A percentile compares a stretch with the other conserved stretches of the same genome.
These are phyloP conservation scores for Peronospora farinosa DNA, from an alignment of 352 stramenopile species.

Conservation along the genomic window DNA sequence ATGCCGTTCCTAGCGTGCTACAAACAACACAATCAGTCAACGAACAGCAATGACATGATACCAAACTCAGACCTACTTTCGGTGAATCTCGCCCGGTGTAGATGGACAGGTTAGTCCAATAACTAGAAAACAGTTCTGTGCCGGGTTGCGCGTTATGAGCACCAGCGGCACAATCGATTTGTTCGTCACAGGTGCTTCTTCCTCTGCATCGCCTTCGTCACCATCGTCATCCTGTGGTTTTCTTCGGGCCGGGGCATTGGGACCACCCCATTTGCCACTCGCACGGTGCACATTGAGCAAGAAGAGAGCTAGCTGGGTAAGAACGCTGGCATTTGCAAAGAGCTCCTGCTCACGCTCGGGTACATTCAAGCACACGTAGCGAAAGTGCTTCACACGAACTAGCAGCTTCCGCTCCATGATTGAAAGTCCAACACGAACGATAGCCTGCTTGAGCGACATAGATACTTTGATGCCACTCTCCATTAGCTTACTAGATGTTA, in stretches of 20 bases:
- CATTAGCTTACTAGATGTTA: conserved; percentile 74
- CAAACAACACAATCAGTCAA: conserved; percentile 12
- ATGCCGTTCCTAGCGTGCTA: conserved; percentile 89
- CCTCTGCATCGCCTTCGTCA: conserved; percentile 30
- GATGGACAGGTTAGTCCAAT: conserved; percentile 92
- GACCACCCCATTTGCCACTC: conserved; percentile 90
- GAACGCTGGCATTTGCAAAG: conserved; percentile 91
- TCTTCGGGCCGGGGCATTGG: conserved; percentile 5
- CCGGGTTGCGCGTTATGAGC: conserved; percentile 81
- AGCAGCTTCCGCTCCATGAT: conserved; percentile 94
- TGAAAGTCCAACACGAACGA: conserved; percentile 90
- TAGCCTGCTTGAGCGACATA: conserved; percentile 92
- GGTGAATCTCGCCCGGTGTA: conserved; percentile 81
- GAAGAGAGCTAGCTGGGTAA: conserved; percentile 92
- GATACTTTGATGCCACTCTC: conserved; percentile 91
- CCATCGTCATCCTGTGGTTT: conserved; percentile 34
- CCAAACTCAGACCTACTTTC: conserved; percentile 49
- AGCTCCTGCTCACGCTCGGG: conserved; percentile 76
- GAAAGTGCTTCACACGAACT: conserved; percentile 93
- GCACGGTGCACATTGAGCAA: conserved; percentile 93
- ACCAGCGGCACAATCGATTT: conserved; percentile 73
- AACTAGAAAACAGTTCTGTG: conserved; percentile 90
- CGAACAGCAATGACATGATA: not conserved
- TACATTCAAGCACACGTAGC: conserved; percentile 92
- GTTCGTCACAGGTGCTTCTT: conserved; percentile 24